Conservation (phyloP, 305 asterid genomes). For the Euphrasia arctica region DNA sequence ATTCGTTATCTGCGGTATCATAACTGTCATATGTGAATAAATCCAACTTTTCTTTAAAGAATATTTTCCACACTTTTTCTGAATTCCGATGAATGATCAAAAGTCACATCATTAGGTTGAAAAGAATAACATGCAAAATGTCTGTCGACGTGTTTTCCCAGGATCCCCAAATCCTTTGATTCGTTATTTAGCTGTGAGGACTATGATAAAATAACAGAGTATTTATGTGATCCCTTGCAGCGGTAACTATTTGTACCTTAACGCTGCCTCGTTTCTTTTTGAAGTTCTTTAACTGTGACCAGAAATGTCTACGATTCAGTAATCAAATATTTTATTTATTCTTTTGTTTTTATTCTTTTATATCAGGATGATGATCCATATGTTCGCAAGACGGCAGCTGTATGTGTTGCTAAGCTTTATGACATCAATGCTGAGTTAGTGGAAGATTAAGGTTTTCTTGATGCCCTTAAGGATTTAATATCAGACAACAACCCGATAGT, state of each 20-base stretch:
- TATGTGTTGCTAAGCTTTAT: constrained; percentile 97
- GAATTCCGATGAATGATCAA: constrained; percentile 16
- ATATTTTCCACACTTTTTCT: constrained; percentile 9
- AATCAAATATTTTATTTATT: constrained; percentile 13
- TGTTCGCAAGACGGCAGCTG: constrained; percentile 99
- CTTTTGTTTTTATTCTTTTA: constrained; percentile 23
- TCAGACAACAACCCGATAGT: constrained; percentile 99
- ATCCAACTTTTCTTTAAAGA: background rate
- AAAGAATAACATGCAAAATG: constrained; percentile 19
- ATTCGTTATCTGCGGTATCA: background rate
- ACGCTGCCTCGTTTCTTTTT: constrained; percentile 22
- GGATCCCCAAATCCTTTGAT: constrained; percentile 99
- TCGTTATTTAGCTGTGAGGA: constrained; percentile 97
- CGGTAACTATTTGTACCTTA: constrained; percentile 34
- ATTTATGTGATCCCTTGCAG: constrained; percentile 95
- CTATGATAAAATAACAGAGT: constrained; percentile 98
- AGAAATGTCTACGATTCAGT: constrained; percentile 17
- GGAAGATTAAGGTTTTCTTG: constrained; percentile 96
- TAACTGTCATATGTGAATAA: constrained; percentile 7
- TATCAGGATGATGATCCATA: constrained; percentile 96
- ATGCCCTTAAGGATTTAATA: constrained; percentile 95
- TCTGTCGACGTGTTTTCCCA: constrained; percentile 32
- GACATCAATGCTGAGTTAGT: constrained; percentile 96
- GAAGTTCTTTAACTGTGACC: constrained; percentile 11
- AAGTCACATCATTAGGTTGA: constrained; percentile 7